Evolutionary conservation across 2,329 filamentous ascomycete species (phyloP), one percentile per base, ranked within the genome.

Genomic region (Magnaporthiopsis poae): DNA sequence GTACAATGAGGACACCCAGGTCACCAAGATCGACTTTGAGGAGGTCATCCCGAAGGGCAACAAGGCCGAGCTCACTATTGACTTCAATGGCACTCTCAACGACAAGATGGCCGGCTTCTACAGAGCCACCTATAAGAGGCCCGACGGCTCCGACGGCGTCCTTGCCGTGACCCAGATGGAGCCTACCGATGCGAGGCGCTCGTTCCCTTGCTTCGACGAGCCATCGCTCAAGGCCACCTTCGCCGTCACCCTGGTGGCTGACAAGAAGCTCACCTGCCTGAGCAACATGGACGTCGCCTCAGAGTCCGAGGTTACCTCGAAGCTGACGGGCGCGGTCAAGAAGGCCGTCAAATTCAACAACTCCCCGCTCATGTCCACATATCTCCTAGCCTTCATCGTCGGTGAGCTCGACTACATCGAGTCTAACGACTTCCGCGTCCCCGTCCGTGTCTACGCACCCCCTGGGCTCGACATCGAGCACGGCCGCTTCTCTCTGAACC

Each of bases 121-220:
- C 79, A 84, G 94, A 67, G 96, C 92, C 1, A 96, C 92, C 8
- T 98, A 94, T 83, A 96, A 95, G 82, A 88, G 87, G 68, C 79
- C 86, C 63, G 87, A 95, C 73, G 94, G 94, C 59, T 86, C 86
- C 68, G 88, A 89, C 67, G 90, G 90, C 71, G 90, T 93, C 75
- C 83, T 98, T 74, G 94, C 93, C 35, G 94, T 92, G 33, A 91
- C 91, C 25, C 94, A 98, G 82, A 96, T 98, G 90, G 94, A 98
- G 81, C 89, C 94, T 59, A 97, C 94, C 18, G 94, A 98, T 80
- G 93, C 92, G 69, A 87, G 94, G 72, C 86, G 93, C 72, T 92
- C 94, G 8, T 96, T 98, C 80, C 94, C 94, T 61, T 97, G 94
- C 80, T 97, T 97, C 77, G 94, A 98, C 75, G 95, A 98, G 81